Evolutionary conservation across 108 stramenopile species (phyloP).

Genomic region (Pseudonitzschia delicatissima): DNA sequence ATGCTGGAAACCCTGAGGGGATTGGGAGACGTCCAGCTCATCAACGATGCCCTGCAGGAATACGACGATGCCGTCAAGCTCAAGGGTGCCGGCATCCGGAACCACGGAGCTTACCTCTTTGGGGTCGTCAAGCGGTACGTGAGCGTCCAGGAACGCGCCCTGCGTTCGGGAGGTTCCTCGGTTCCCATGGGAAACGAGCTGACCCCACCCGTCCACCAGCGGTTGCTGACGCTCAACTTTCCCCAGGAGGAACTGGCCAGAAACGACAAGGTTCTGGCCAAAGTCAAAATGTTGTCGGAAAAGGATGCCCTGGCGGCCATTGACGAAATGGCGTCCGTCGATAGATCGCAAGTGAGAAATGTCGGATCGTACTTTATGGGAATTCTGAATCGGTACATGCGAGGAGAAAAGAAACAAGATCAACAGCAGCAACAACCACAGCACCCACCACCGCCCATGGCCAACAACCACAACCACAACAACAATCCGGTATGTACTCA

Average conservation of each 20-base stretch:
- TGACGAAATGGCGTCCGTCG: conserved; percentile 63
- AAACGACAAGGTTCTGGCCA: conserved; percentile 66
- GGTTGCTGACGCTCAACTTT: conserved; percentile 58
- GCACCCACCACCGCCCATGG: background rate
- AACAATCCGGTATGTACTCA: background rate
- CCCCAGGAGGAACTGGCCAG: conserved; percentile 53
- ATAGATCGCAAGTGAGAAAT: conserved; percentile 61
- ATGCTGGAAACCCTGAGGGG: conserved; percentile 33
- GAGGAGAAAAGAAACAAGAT: conserved; percentile 35
- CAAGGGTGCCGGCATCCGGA: conserved; percentile 65
- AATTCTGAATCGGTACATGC: conserved; percentile 83
- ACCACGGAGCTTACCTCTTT: conserved; percentile 68
- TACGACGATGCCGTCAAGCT: conserved; percentile 72
- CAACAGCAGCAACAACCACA: background rate
- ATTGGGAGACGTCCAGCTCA: conserved; percentile 42
- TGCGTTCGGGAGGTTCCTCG: conserved; percentile 14
- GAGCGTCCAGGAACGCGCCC: conserved; percentile 44
- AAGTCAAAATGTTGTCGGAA: conserved; percentile 74
- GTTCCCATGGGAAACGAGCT: conserved; percentile 54
- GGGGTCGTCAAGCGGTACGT: conserved; percentile 80
- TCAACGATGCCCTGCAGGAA: conserved; percentile 70
- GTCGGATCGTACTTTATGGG: conserved; percentile 81
- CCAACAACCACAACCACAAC: background rate
- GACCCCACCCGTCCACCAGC: conserved; percentile 53
- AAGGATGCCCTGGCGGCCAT: conserved; percentile 77